phyloP scores from a whole-genome alignment of 2,329 filamentous ascomycete species.

The Decorospora gaudefroyi region DNA sequence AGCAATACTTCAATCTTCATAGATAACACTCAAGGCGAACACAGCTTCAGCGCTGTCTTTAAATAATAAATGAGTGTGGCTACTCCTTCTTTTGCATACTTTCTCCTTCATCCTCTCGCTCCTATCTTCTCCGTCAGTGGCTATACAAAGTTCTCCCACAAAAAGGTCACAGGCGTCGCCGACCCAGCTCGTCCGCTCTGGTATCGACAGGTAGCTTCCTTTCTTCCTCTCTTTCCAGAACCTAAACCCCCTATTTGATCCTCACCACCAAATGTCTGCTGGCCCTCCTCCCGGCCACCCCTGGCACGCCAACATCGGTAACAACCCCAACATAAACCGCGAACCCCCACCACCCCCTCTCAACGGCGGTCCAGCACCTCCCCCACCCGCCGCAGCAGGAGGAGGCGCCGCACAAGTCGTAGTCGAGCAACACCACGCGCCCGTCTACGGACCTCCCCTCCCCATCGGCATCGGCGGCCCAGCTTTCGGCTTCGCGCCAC shows the following conservation, averaged over 20 bases:
- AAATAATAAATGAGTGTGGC: slow-evolving; percentile 5
- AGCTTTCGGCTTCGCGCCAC: slow-evolving; percentile 18
- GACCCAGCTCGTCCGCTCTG: background rate
- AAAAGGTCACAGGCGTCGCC: background rate
- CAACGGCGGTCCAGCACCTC: slow-evolving; percentile 19
- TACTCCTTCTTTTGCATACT: background rate
- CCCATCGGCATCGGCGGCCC: slow-evolving; percentile 28
- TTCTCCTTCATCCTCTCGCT: background rate
- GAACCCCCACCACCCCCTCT: slow-evolving; percentile 38
- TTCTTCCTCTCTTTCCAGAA: background rate
- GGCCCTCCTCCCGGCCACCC: slow-evolving; percentile 35
- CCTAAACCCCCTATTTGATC: background rate
- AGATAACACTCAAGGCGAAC: slow-evolving; percentile 4
- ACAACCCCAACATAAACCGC: slow-evolving; percentile 44
- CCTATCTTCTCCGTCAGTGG: background rate
- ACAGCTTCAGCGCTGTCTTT: background rate
- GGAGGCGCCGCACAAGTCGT: slow-evolving; percentile 17
- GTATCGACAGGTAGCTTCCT: background rate
- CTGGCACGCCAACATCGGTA: slow-evolving; percentile 38
- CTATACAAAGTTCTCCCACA: background rate
- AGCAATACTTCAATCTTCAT: slow-evolving; percentile 25
- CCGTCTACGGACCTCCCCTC: slow-evolving; percentile 29
- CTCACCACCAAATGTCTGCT: slow-evolving; percentile 36
- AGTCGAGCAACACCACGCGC: slow-evolving; percentile 31
- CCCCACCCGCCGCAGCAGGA: slow-evolving; percentile 4